These are phyloP conservation scores for Trichoderma sp. DNA, from an alignment of 2,329 filamentous ascomycete species.

Conservation along the genomic window DNA sequence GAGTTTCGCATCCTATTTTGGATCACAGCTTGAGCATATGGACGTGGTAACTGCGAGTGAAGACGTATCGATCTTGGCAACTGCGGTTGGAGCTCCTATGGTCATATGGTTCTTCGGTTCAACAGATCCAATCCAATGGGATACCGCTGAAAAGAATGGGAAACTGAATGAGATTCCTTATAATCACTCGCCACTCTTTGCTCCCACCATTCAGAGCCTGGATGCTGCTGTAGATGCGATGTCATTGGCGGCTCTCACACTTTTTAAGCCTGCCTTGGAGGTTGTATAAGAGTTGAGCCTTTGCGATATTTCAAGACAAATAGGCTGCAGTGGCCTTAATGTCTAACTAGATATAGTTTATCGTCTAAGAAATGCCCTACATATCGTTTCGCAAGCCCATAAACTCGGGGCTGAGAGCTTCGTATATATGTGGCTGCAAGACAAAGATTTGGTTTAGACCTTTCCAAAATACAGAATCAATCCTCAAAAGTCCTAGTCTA, in stretches of 20 bases:
- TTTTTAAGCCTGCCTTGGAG: background rate
- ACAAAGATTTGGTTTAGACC: background rate
- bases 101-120: background rate
- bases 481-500: background rate
- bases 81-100: background rate
- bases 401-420: background rate
- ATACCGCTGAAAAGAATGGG: background rate
- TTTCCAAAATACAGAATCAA: background rate
- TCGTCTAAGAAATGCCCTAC: background rate
- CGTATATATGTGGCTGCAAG: background rate
- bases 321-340: background rate
- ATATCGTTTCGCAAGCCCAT: background rate
- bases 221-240: background rate
- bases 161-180: background rate
- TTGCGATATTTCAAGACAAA: background rate
- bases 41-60: background rate
- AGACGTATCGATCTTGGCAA: background rate
- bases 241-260: background rate
- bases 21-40: background rate
- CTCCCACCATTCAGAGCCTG: background rate
- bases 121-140: background rate
- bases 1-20: background rate
- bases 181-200: background rate
- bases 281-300: background rate
- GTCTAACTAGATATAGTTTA: background rate